Evolutionary conservation across 2,329 filamentous ascomycete genomes (phyloP).

Genomic region (Trematosphaeria pertusa): DNA sequence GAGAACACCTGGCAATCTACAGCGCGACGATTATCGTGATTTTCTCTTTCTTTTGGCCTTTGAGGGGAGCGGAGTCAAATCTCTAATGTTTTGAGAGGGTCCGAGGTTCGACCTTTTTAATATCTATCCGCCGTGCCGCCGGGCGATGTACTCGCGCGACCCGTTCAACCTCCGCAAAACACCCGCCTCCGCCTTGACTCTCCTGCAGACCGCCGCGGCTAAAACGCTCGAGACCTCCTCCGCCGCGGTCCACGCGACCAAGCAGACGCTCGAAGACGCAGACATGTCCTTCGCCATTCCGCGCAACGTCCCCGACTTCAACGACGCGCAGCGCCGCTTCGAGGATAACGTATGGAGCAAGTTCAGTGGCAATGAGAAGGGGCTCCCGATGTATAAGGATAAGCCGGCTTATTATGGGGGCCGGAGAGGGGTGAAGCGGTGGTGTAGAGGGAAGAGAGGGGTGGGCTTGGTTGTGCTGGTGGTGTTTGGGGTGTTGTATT

Average conservation of each 20-base stretch:
- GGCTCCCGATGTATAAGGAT: slow-evolving; percentile 97
- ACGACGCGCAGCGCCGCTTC: slow-evolving; percentile 49
- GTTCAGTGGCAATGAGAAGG: slow-evolving; percentile 66
- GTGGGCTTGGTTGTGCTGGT: slow-evolving; percentile 61
- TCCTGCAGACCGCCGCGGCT: slow-evolving; percentile 41
- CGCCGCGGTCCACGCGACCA: slow-evolving; percentile 34
- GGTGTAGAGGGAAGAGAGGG: slow-evolving; percentile 70
- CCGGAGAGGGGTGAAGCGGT: slow-evolving; percentile 62
- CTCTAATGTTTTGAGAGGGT: background rate
- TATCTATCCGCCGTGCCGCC: slow-evolving; percentile 11
- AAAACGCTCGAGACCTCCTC: slow-evolving; percentile 27
- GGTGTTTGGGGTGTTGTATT: slow-evolving; percentile 70
- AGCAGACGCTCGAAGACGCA: slow-evolving; percentile 38
- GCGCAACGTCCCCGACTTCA: slow-evolving; percentile 51
- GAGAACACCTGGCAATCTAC: slow-evolving; percentile 12
- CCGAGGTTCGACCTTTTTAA: slow-evolving; percentile 6
- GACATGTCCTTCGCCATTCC: slow-evolving; percentile 54
- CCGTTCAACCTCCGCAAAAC: slow-evolving; percentile 53
- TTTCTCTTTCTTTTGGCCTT: background rate
- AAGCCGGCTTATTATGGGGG: slow-evolving; percentile 81
- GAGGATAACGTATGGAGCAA: slow-evolving; percentile 52
- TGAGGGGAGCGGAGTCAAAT: background rate
- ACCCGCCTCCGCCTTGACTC: slow-evolving; percentile 34
- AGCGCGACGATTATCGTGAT: background rate
- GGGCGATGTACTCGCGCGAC: slow-evolving; percentile 54